Conservation (phyloP, 2,329 filamentous ascomycete genomes). For the Penicillium sp. region DNA sequence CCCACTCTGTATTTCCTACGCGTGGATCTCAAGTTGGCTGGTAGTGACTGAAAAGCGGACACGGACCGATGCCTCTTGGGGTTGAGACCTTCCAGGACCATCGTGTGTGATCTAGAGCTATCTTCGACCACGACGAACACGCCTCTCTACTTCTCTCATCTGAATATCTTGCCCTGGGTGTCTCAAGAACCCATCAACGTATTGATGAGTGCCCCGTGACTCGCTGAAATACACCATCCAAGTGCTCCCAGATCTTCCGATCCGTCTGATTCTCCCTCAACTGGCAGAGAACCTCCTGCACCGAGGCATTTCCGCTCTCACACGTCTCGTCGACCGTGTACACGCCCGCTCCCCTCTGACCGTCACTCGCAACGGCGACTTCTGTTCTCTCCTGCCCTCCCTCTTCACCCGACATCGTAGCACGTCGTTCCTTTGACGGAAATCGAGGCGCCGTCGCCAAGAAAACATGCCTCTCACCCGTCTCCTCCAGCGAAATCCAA, state of each 20-base stretch:
- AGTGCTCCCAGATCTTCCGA: constrained; percentile 1
- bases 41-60: too few species aligned
- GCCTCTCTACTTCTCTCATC: too few species aligned
- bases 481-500: background rate
- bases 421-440: background rate
- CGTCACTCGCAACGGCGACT: background rate
- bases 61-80: too few species aligned
- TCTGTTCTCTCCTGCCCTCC: background rate
- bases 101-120: too few species aligned
- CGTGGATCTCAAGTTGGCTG: too few species aligned
- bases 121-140: too few species aligned
- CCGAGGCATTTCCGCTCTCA: background rate
- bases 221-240: background rate
- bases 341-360: background rate
- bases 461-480: background rate
- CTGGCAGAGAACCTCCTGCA: background rate
- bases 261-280: background rate
- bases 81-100: too few species aligned
- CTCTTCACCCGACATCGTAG: too few species aligned
- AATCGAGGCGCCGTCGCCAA: background rate
- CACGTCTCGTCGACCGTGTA: background rate
- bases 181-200: background rate
- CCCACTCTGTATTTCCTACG: too few species aligned
- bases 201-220: background rate
- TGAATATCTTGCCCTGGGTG: too few species aligned